Base-by-base conservation (phyloP, 169 alveolate species). In the Cryptosporidium bovis region DNA sequence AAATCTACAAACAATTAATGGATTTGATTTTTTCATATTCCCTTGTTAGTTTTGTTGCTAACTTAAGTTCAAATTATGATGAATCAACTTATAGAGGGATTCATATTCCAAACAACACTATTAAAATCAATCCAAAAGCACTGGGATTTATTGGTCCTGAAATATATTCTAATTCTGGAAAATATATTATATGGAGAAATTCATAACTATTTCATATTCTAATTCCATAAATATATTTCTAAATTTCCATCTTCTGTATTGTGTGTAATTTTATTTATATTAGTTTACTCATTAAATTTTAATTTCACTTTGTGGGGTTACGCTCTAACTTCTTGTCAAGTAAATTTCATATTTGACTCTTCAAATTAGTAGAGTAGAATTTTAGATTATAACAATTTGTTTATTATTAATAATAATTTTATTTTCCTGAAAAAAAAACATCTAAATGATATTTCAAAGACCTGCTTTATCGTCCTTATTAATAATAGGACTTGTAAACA, bases 121-220 rank as follows among this genome's bases (percentile, higher is more conserved):
- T 71, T 10, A 53, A 18, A 12, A 55, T 71, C 51, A 71, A 71
- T 36, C 84, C 84, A 12, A 71, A 71, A 56, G 84, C 68, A 33
- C 56, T 71, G 20, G 27, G 56, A 55, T 71, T 56, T 55, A 66
- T 33, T 13, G 27, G 27, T 27, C 66, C 67, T 4, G 67, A 71
- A 12, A 24, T 71, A n/a, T 29, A 24, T 55, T 53, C 84, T 5
- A 71, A 40, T 55, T 51, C 84, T 7, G 84, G 69, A 18, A 71
- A 71, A 53, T 71, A 71, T 20, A 71, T 71, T 71, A 71, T 71
- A 29, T 71, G 84, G 84, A 71, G 84, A 33, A 71, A 71, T 33
- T 31, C 67, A 2, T 71, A 29, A 55, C 12, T 53, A 55, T 10
- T 24, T 64, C 7, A 40, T 40, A 40, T 40, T 6, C 48, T 24